Evolutionary conservation across 2,329 filamentous ascomycete genomes (phyloP).

Genomic region (Pseudogymnoascus sp.): DNA sequence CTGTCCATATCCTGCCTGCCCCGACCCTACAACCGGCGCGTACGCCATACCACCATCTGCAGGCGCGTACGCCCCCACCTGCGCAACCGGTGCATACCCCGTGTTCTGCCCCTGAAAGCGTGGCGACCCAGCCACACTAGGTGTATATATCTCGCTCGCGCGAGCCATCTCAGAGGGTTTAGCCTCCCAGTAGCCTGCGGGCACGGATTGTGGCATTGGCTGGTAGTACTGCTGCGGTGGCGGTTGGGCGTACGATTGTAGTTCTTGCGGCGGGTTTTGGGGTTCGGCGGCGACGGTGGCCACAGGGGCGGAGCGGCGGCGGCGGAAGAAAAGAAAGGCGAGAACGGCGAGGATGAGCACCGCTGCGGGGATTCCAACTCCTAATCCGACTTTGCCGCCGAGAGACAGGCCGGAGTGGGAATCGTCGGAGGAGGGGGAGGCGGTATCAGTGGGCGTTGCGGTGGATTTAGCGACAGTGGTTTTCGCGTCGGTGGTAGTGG

Average conservation of each 20-base stretch:
- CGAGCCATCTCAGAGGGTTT: background rate
- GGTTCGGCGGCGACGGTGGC: background rate
- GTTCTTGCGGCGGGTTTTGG: background rate
- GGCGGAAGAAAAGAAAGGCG: slow-evolving; percentile 26
- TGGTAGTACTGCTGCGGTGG: background rate
- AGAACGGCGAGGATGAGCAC: slow-evolving; percentile 21
- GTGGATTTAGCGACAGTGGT: background rate
- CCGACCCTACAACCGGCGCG: background rate
- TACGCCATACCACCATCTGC: background rate
- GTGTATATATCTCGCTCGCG: background rate
- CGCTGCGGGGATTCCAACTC: slow-evolving; percentile 26
- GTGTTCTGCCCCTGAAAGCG: background rate
- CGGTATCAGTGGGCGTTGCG: background rate
- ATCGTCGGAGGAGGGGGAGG: background rate
- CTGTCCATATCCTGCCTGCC: background rate
- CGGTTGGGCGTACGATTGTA: background rate
- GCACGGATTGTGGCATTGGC: background rate
- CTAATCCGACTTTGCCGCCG: slow-evolving; percentile 25
- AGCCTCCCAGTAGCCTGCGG: background rate
- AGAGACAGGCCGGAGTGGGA: slow-evolving; percentile 15
- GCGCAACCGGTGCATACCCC: background rate
- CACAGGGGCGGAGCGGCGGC: slow-evolving; percentile 13
- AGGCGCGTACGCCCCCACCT: background rate
- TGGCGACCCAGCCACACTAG: background rate
- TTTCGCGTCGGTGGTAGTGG: background rate